Percentiles rank a stretch among this genome's conserved stretches.
Conservation (phyloP, 208 protist genomes). For the Crithidia brevicula region DNA sequence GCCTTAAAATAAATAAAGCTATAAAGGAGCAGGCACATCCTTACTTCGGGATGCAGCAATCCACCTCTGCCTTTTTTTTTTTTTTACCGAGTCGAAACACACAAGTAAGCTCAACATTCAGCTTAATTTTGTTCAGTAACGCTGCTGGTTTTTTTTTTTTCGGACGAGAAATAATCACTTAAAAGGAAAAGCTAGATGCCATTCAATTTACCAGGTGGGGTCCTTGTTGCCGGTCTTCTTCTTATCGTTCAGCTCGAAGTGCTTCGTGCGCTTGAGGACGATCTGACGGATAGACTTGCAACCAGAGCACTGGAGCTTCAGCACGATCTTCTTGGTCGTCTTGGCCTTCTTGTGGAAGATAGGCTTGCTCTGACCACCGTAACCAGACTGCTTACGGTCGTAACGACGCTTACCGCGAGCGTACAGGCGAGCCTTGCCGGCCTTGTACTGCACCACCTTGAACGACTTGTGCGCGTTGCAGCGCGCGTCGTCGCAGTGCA, state of each 20-base stretch:
- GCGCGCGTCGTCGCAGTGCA: slow-evolving; percentile 88
- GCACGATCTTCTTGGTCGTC: slow-evolving; percentile 99
- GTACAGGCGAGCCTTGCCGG: slow-evolving; percentile 98
- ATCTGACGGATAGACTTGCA: slow-evolving; percentile 97
- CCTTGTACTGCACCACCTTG: slow-evolving; percentile 99
- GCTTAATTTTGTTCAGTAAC: no score
- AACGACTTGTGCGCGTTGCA: slow-evolving; percentile 97
- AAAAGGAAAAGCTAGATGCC: slow-evolving; percentile 18
- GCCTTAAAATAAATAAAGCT: slow-evolving; percentile 4
- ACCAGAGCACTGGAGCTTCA: slow-evolving; percentile 98
- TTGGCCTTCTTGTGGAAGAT: slow-evolving; percentile 99
- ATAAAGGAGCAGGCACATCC: no score
- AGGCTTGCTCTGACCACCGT: slow-evolving; percentile 99
- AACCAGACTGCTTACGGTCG: slow-evolving; percentile 99
- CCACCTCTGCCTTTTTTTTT: no score
- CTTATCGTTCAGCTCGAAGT: slow-evolving; percentile 99
- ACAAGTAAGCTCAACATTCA: no score
- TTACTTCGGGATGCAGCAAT: no score
- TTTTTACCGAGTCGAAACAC: no score
- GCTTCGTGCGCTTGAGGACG: slow-evolving; percentile 98
- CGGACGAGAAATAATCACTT: slow-evolving; percentile 16
- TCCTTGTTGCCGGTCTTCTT: slow-evolving; percentile 92
- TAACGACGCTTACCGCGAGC: slow-evolving; percentile 99
- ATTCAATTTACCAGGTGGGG: slow-evolving; percentile 85
- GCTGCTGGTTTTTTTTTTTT: slow-evolving; percentile 9